Base-by-base conservation (phyloP, 495 filamentous ascomycete species). In the Neurospora sp. region DNA sequence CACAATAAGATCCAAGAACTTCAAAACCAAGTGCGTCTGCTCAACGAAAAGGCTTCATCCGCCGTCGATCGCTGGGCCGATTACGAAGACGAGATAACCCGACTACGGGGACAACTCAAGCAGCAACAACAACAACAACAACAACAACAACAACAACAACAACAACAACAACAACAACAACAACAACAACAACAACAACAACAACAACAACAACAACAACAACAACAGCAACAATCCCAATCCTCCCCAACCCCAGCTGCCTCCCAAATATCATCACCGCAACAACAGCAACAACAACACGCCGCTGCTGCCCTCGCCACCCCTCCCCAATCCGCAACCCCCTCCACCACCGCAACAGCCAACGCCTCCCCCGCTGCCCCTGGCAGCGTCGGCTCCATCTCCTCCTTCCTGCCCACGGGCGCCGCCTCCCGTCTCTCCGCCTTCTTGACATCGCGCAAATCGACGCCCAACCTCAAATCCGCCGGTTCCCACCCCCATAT, bases 71-170 rank as follows among this genome's bases (percentile, higher is more conserved):
- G 93, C 84, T 90, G 94, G 81, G 92, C 94, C 78, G 93, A 97
- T 84, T 97, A 97, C 87, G 96, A 99, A 87, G 93, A 96, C 80
- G 93, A 97, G 82, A 82, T 97, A 9, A 87, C 87, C 72, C 86
- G 86, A 40, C 86, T 94, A 70, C 89, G 90, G 75, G 79, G 87
- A 74, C 85, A 82, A 70, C 78, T 75, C 61, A 75, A 76, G 69
- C 71, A 72, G 1, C 44, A 53, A 4, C 45, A 53, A 20, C 31
- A 35, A 35, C 31, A 31, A 45, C 35, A 35, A 18, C 9, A 53
- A 4, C 45, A 53, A 4, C 20, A 12, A 69, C 76, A 72, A 48
- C 44, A 35, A 18, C 9, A 53, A 4, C 45, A 53, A 4, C 20
- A 12, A 69, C 76, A 72, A 48, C 27, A 35, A 18, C 9, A 53